A percentile compares a stretch with the other conserved stretches of the same genome.
Conservation (phyloP, 305 asterid species). For the Nicotiana rustica region DNA sequence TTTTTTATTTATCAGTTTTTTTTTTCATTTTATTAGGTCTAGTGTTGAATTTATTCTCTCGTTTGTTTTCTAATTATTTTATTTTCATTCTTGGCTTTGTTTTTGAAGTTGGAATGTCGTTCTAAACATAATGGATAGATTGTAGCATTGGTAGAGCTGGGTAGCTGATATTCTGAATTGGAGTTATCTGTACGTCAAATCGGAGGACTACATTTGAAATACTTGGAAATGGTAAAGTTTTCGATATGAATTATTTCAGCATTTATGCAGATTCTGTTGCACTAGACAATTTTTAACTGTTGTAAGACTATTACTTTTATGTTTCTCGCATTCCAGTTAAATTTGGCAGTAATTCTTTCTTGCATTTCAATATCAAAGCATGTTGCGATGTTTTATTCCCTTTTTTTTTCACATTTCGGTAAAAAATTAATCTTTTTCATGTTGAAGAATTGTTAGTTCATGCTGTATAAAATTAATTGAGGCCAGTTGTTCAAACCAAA, state of each 20-base stretch:
- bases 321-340: not conserved
- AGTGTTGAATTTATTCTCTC: not conserved
- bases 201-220: not conserved
- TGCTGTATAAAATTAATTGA: not conserved
- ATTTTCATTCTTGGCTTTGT: not conserved
- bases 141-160: not conserved
- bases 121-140: not conserved
- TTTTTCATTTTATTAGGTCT: not conserved
- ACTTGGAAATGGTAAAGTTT: constrained; percentile 24
- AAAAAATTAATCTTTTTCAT: not conserved
- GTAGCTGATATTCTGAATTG: not conserved
- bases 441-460: not conserved
- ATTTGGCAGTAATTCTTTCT: not conserved
- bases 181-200: not conserved
- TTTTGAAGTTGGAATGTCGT: not conserved
- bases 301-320: not conserved
- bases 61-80: not conserved
- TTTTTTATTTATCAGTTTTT: not conserved
- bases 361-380: not conserved
- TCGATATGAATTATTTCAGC: not conserved
- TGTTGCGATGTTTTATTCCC: not conserved
- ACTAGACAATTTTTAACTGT: not conserved
- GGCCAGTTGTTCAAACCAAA: not conserved
- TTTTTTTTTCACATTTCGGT: not conserved
- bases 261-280: not conserved